phyloP scores from a whole-genome alignment of 2,329 filamentous ascomycete genomes.

The Nakataea oryzae region DNA sequence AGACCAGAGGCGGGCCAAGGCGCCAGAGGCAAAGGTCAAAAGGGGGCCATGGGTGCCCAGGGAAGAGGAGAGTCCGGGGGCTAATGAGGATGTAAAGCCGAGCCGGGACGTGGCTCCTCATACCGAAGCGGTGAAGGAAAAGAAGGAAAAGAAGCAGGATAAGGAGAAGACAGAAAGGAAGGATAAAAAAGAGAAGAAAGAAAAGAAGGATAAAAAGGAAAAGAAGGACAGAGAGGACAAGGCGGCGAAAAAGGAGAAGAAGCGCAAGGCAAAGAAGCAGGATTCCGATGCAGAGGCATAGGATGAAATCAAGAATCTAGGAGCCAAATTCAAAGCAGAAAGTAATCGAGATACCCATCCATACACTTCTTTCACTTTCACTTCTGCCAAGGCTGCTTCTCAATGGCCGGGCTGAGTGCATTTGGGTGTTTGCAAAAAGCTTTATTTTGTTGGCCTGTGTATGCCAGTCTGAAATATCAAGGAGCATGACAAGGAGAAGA shows the following conservation, averaged over 20 bases:
- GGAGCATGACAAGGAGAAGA: neutral
- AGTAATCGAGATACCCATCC: neutral
- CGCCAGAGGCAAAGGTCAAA: conserved; percentile 14
- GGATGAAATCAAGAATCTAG: neutral
- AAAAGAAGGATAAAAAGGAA: neutral
- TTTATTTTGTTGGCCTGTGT: neutral
- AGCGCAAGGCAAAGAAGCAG: neutral
- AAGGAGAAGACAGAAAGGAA: neutral
- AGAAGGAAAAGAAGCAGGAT: neutral
- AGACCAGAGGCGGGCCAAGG: conserved; percentile 21
- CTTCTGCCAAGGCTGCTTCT: neutral
- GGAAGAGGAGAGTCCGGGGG: neutral
- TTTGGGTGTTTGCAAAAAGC: neutral
- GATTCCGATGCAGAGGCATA: neutral
- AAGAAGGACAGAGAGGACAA: neutral
- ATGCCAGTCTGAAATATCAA: too few relatives aligned
- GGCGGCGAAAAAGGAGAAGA: neutral
- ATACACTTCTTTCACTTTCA: neutral
- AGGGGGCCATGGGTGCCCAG: neutral
- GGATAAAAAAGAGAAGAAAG: neutral
- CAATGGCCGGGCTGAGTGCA: neutral
- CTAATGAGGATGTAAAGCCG: neutral
- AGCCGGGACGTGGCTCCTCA: neutral
- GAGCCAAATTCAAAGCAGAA: neutral
- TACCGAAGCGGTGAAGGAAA: neutral